phyloP scores from a whole-genome alignment of 371 early-diverging fungal species.

The Parasitella parasitica region DNA sequence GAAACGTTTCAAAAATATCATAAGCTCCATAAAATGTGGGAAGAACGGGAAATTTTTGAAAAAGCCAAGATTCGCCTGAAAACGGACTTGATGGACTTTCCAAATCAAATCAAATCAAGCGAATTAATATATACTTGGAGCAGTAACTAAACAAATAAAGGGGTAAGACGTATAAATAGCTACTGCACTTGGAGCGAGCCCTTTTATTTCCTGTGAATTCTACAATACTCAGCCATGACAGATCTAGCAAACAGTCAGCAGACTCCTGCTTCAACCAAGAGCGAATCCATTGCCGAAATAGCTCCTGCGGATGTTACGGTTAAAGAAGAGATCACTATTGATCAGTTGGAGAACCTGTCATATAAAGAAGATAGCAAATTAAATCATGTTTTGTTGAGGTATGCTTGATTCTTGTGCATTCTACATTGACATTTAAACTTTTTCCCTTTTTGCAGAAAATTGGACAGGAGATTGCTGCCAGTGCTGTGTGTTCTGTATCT shows the following conservation, averaged over 20 bases:
- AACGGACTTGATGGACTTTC: not conserved
- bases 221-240: not conserved
- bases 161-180: not conserved
- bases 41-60: not conserved
- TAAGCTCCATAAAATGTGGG: not conserved
- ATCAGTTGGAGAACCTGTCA: not conserved
- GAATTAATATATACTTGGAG: not conserved
- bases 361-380: not conserved
- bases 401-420: not conserved
- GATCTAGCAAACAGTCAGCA: not conserved
- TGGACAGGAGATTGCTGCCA: constrained; percentile 32
- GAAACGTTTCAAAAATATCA: too few species aligned
- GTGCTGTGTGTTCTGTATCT: constrained; percentile 36
- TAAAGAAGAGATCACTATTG: not conserved
- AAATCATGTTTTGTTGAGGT: not conserved
- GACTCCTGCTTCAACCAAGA: not conserved
- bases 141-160: not conserved
- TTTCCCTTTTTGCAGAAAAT: constrained; percentile 20
- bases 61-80: not conserved
- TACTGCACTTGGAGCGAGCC: not conserved
- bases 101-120: not conserved
- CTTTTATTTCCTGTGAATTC: not conserved
- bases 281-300: not conserved
- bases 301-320: not conserved
- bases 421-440: too few species aligned